Base-by-base conservation (phyloP, 192 early-diverging fungal species). In the Chytriomyces sp. region DNA sequence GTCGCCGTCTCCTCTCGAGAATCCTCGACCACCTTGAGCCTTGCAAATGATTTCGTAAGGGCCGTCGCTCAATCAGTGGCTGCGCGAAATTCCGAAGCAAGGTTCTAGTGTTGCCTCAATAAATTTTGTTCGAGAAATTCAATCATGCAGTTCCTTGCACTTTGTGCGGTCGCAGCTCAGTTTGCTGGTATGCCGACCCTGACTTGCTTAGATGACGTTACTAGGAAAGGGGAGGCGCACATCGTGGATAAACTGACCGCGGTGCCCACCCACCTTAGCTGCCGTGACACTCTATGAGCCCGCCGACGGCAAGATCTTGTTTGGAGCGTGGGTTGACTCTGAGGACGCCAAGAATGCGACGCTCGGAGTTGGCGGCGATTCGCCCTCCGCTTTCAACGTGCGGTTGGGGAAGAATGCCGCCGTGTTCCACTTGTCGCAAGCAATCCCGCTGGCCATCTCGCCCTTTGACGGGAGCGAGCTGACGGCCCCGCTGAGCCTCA, bases 271-370 rank as follows among this genome's bases (percentile, higher is more conserved):
- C 17, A 49, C 22, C 44, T 22, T 14, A 49, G 37, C 38, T 5
- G n/a, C 64, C 26, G 59, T 55, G n/a, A 63, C 74, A 3, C 53
- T 70, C 52, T 75, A 77, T 31, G 80, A 82, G 70, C 80, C 80
- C 12, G 70, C 59, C 17, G 66, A 63, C 37, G 77, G 77, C 64
- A 72, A 79, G 44, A 55, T 64, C 31, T 44, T 69, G 34, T 62
- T 78, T 31, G 74, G 77, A 12, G 77, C 75, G 6, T 77, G 75
- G 77, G 75, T 82, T 44, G 71, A 82, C 66, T 49, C 49, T 53
- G 52, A 69, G 12, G 40, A 49, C 1, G 28, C 40, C 2, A 14
- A 26, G 3, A 33, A 14, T n/a, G 49, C 37, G 6, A 22, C 56
- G 7, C 19, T 69, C 3, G 62, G 62, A 5, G 25, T 64, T 41